phyloP scores from a whole-genome alignment of 208 protist species.

The Phytomonas sp. region DNA sequence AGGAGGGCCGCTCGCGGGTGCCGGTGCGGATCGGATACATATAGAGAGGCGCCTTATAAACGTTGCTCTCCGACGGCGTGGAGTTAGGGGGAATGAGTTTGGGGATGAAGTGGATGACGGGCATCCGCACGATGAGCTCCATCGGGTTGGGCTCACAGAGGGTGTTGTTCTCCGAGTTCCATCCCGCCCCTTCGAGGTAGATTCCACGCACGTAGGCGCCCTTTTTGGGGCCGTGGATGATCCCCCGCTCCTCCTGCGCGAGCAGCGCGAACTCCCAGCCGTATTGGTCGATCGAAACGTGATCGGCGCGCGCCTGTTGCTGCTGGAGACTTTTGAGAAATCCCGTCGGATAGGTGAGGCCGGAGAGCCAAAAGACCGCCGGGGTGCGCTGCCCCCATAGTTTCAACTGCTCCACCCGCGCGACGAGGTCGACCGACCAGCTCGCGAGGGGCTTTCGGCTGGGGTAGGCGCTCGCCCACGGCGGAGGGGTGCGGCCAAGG shows the following conservation, averaged over 20 bases:
- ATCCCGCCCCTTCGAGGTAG: conserved; percentile 96
- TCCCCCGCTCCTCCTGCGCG: conserved; percentile 81
- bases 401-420: conserved; percentile 91
- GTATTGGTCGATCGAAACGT: conserved; percentile 96
- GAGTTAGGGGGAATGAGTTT: conserved; percentile 86
- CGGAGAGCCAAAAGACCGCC: conserved; percentile 96
- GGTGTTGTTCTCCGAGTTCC: conserved; percentile 83
- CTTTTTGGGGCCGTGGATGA: conserved; percentile 89
- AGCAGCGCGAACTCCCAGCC: conserved; percentile 96
- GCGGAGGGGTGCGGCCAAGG: conserved; percentile 86
- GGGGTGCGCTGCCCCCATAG: conserved; percentile 90
- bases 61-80: conserved; percentile 34
- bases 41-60: conserved; percentile 96
- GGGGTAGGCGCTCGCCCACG: conserved; percentile 95
- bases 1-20: conserved; percentile 93
- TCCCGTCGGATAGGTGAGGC: conserved; percentile 98
- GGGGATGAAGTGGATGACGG: conserved; percentile 98
- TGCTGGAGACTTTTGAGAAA: conserved; percentile 98
- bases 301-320: conserved; percentile 84
- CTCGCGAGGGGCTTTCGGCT: conserved; percentile 95
- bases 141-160: conserved; percentile 95
- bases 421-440: conserved; percentile 94
- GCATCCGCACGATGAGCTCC: conserved; percentile 95
- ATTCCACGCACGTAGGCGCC: conserved; percentile 95
- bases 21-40: conserved; percentile 96